Evolutionary conservation across 768 basidiomycete genomes (phyloP), one percentile per base, ranked within the genome.

Genomic region (Pisolithus albus): DNA sequence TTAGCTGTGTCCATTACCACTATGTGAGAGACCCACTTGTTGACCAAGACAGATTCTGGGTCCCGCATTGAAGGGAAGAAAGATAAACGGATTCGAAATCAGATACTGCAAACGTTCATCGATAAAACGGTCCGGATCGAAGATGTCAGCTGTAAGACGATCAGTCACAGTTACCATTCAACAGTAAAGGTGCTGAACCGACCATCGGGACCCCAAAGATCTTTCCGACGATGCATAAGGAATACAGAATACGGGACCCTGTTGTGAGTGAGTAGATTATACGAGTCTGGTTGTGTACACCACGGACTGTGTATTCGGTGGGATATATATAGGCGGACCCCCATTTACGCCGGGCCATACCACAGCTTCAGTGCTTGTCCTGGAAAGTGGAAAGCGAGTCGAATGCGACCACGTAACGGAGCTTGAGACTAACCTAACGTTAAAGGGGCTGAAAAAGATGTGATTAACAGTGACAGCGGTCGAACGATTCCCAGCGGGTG

Each of bases 161-260:
- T 23, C 21, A 23, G 21, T 23, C 21, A 23, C 21, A 23, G 21
- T 23, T 23, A 23, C 21, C 21, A 23, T 23, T 15, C 21, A 19
- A 4, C 2, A n/a, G 6, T 30, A n/a, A 39, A 7, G 21, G 13
- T 18, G 18, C 10, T 34, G 1, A 0, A 23, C 2, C 2, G 15
- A 43, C 40, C 16, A 54, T 56, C 45, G 68, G 66, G n/a, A 51
- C 10, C 70, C 70, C 69, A 72, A 11, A 71, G 47, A 43, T 71
- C 70, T 46, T 61, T 70, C 46, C 70, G 57, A 19, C 70, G 64
- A 15, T 72, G 70, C 68, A 70, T 65, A n/a, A 65, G 37, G 52
- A 70, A 70, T 9, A 68, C 55, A 10, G 48, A 52, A 43, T 60
- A 67, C 3, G 56, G 21, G 21, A 23, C 21, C 1, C 21, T 23